phyloP scores from a whole-genome alignment of 805 yeast genomes.

The Starmera pachycereana region DNA sequence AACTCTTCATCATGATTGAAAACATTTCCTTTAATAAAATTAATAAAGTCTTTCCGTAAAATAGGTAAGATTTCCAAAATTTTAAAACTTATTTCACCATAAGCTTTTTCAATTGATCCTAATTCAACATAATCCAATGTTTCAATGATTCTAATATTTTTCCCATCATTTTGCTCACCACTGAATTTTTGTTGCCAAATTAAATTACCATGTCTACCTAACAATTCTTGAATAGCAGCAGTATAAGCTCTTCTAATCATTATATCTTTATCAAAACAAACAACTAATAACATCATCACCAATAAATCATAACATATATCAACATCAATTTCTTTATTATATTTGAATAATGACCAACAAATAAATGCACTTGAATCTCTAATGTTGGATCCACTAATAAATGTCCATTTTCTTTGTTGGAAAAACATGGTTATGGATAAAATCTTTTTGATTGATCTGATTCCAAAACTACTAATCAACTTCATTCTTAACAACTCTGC shows the following conservation, averaged over 20 bases:
- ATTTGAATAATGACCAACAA: conserved; percentile 64
- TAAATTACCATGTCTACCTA: conserved; percentile 60
- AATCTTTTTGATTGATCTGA: conserved; percentile 17
- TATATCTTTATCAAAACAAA: conserved; percentile 66
- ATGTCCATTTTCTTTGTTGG: conserved; percentile 43
- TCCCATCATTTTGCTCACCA: conserved; percentile 12
- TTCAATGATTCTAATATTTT: conserved; percentile 45
- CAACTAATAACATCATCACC: conserved; percentile 31
- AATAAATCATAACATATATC: conserved; percentile 14
- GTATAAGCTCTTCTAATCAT: conserved; percentile 71
- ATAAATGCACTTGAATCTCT: conserved; percentile 82
- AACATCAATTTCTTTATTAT: conserved; percentile 17
- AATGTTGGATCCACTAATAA: conserved; percentile 53
- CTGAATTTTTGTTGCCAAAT: conserved; percentile 21
- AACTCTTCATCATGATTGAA: conserved; percentile 30
- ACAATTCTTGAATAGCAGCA: conserved; percentile 78
- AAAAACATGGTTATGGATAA: conserved; percentile 40
- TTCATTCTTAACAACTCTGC: conserved; percentile 22
- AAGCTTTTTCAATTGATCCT: conserved; percentile 33
- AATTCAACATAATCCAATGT: conserved; percentile 40
- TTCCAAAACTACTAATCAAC: conserved; percentile 4
- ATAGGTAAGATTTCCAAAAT: conserved; percentile 16
- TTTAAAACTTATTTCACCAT: conserved; percentile 23
- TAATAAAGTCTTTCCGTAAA: conserved; percentile 19
- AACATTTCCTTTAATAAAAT: conserved; percentile 23